These are phyloP conservation scores for Taphrina sp. DNA, from an alignment of 1,139 yeast species.

Conservation along the genomic window DNA sequence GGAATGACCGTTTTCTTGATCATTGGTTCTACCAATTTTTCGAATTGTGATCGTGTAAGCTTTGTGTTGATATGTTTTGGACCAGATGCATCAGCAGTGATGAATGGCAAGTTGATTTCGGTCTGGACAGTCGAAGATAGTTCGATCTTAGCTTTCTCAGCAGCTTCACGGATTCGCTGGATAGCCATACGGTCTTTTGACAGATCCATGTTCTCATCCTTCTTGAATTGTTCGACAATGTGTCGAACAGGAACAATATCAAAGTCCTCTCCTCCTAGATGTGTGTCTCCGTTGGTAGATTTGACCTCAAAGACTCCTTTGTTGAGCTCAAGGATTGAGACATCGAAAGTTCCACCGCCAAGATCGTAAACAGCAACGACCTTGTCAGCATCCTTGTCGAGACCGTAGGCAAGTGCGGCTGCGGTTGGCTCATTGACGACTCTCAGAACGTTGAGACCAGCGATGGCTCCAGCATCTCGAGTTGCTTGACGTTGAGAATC, in stretches of 20 bases:
- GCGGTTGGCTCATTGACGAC: slow-evolving; percentile 99
- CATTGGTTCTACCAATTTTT: slow-evolving; percentile 83
- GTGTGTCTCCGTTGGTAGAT: slow-evolving; percentile 87
- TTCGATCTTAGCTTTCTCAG: slow-evolving; percentile 99
- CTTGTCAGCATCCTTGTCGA: slow-evolving; percentile 74
- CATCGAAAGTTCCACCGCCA: slow-evolving; percentile 89
- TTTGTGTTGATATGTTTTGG: slow-evolving; percentile 97
- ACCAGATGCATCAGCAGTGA: slow-evolving; percentile 91
- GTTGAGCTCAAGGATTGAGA: slow-evolving; percentile 79
- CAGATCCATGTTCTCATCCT: slow-evolving; percentile 86
- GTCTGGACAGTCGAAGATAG: slow-evolving; percentile 90
- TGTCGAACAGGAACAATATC: slow-evolving; percentile 83
- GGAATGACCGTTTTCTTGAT: slow-evolving; percentile 94
- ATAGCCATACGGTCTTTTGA: slow-evolving; percentile 95
- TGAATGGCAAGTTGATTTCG: slow-evolving; percentile 95
- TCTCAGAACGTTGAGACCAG: slow-evolving; percentile 91
- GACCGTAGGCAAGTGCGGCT: slow-evolving; percentile 96
- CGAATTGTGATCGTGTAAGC: slow-evolving; percentile 90
- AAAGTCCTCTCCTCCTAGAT: slow-evolving; percentile 86
- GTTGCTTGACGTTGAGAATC: slow-evolving; percentile 99
- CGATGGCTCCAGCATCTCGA: slow-evolving; percentile 97
- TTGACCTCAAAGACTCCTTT: slow-evolving; percentile 86
- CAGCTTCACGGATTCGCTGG: slow-evolving; percentile 99
- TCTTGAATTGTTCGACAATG: slow-evolving; percentile 88
- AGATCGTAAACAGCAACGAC: slow-evolving; percentile 82